A percentile compares a stretch with the other conserved stretches of the same genome.
Conservation (phyloP, 2,329 filamentous ascomycete species). For the Ophiosphaerella korrae region DNA sequence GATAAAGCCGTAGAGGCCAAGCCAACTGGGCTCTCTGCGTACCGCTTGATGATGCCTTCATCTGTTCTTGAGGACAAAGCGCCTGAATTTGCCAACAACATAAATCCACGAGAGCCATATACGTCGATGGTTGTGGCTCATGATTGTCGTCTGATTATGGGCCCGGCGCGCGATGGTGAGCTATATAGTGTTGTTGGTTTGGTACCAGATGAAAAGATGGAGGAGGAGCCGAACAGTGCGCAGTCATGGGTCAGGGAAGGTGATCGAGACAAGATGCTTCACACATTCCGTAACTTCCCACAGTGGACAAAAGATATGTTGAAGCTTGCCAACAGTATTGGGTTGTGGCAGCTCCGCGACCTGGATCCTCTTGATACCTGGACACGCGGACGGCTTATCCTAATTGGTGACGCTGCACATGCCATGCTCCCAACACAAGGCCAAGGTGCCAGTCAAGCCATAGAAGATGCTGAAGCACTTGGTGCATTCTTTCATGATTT, state of each 20-base stretch:
- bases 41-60: constrained; percentile 44
- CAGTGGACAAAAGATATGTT: constrained; percentile 48
- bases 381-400: constrained; percentile 54
- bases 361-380: constrained; percentile 52
- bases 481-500: constrained; percentile 23
- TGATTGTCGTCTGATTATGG: constrained; percentile 53
- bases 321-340: constrained; percentile 39
- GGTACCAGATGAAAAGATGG: constrained; percentile 52
- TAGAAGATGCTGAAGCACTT: constrained; percentile 61
- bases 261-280: constrained; percentile 43
- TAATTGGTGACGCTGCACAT: constrained; percentile 64
- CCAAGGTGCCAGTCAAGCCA: constrained; percentile 61
- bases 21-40: constrained; percentile 48
- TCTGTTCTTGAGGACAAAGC: constrained; percentile 23
- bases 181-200: constrained; percentile 53
- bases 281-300: constrained; percentile 51
- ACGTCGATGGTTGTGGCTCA: constrained; percentile 56
- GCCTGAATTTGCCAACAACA: constrained; percentile 26
- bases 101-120: constrained; percentile 47
- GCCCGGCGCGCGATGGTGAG: constrained; percentile 49
- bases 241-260: constrained; percentile 50
- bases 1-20: constrained; percentile 24
- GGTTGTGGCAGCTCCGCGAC: constrained; percentile 55
- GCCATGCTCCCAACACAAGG: constrained; percentile 60
- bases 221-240: constrained; percentile 44